Base-by-base conservation (phyloP, 805 yeast genomes). In the Metschnikowia noctiluminum region DNA sequence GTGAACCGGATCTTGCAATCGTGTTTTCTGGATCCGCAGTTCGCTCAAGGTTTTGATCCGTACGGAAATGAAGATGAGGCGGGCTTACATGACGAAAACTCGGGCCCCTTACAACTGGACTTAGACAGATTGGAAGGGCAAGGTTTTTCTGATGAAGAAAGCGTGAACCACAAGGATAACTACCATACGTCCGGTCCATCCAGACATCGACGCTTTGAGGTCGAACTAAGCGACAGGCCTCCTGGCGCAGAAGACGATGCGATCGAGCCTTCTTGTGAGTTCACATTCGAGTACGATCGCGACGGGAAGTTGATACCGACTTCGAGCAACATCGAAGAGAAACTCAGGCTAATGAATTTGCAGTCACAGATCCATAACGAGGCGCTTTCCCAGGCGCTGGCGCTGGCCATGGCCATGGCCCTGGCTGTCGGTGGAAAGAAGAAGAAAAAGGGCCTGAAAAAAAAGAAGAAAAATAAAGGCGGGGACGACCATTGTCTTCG, bases 281-380 rank as follows among this genome's bases (percentile, higher is more conserved):
- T 73, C 48, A 73, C 77, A 7, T 73, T 73, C 53, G 78, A 73
- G 50, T 73, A 73, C 52, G 75, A 72, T 50, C 61, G 60, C 35
- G 65, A 65, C 26, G 77, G 77, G 3, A 69, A 68, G 51, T 51
- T 73, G 35, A 39, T 53, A 3, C 76, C 76, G n/a, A 65, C 74
- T 1, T 65, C 67, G 41, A 68, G 60, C 52, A 62, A 69, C 41
- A 64, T 70, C n/a, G 74, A 69, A 51, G 71, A 69, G 38, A 68
- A 70, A 50, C 57, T 70, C 43, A 63, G 69, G 37, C 59, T 63
- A 49, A 62, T 68, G 69, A 60, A 56, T 37, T 53, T 69, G 34
- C 66, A 66, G 44, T 46, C 51, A 26, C 53, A 49, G 37, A 47
- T 52, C 43, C 31, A 46, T 36, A 44, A 28, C 27, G 56, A 31